A percentile compares a stretch with the other conserved stretches of the same genome.
Evolutionary conservation across 306 rosid genomes (phyloP).

Genomic region (Echinosophora koreensis): DNA sequence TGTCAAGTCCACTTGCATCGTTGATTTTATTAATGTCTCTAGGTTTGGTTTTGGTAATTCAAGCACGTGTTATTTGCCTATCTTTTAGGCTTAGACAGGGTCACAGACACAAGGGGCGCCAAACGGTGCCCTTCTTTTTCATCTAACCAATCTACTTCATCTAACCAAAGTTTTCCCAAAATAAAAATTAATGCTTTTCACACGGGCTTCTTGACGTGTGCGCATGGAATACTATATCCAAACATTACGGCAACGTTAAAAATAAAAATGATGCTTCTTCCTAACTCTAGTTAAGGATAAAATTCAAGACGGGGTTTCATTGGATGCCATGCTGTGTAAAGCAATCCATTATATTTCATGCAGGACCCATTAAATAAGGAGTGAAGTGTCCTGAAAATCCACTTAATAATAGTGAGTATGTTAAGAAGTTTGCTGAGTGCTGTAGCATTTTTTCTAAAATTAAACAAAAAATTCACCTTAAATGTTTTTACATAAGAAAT

Average conservation of each 20-base stretch:
- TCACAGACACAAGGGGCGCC: neutral
- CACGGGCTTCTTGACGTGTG: neutral
- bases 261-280: too few species aligned
- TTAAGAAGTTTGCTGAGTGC: too few species aligned
- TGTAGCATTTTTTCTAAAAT: too few species aligned
- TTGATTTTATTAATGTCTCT: neutral
- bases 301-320: too few species aligned
- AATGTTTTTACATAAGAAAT: too few species aligned
- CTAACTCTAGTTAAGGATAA: too few species aligned
- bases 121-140: neutral
- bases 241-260: neutral
- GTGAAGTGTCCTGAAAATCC: too few species aligned
- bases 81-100: neutral
- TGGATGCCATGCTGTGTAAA: too few species aligned
- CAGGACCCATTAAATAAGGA: too few species aligned
- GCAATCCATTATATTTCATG: too few species aligned
- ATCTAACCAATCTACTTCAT: neutral
- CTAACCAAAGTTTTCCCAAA: neutral
- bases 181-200: neutral
- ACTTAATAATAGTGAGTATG: too few species aligned
- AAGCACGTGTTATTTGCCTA: constrained; percentile 38
- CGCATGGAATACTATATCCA: neutral
- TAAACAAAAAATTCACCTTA: too few species aligned
- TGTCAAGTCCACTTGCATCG: neutral
- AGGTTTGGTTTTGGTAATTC: neutral